A percentile compares a stretch with the other conserved stretches of the same genome.
Conservation (phyloP, 176 grass and related monocot genomes). For the Thinopyrum elongatum region DNA sequence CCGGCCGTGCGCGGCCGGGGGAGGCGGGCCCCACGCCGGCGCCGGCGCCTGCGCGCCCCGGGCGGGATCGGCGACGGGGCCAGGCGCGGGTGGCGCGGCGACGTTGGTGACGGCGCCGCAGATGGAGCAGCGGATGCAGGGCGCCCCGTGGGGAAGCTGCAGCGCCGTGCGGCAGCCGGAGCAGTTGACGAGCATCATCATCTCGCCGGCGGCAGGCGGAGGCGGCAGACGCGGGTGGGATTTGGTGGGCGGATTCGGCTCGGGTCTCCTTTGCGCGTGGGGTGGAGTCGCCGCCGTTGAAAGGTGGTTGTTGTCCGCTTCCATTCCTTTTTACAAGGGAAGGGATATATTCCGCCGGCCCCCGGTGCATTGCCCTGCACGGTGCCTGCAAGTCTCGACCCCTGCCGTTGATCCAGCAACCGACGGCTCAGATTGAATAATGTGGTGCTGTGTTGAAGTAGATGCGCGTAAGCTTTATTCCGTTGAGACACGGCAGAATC, state of each 20-base stretch:
- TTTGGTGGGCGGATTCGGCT: neutral
- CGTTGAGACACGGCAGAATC: no score
- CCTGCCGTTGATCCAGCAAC: neutral
- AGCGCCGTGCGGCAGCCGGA: slow-evolving; percentile 80
- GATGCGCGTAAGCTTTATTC: neutral
- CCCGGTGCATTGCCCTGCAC: no score
- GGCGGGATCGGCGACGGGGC: neutral
- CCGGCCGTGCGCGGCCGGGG: slow-evolving; percentile 73
- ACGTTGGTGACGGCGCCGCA: slow-evolving; percentile 80
- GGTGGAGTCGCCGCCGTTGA: slow-evolving; percentile 4
- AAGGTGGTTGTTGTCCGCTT: neutral
- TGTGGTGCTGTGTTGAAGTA: neutral
- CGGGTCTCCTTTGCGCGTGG: slow-evolving; percentile 7
- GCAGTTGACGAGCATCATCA: slow-evolving; percentile 87
- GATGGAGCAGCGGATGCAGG: slow-evolving; percentile 79
- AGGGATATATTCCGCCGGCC: neutral
- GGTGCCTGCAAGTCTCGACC: neutral
- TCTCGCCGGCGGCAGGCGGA: slow-evolving; percentile 7
- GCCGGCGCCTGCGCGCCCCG: neutral
- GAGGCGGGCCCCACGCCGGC: slow-evolving; percentile 46
- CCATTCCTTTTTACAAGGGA: neutral
- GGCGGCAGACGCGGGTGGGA: neutral
- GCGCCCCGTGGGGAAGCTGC: slow-evolving; percentile 77
- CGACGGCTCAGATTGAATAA: neutral
- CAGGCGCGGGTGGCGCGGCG: slow-evolving; percentile 25